A percentile compares a stretch with the other conserved stretches of the same genome.
These are phyloP conservation scores for Phytophthora tentaculata DNA, from an alignment of 352 stramenopile species.

Conservation along the genomic window DNA sequence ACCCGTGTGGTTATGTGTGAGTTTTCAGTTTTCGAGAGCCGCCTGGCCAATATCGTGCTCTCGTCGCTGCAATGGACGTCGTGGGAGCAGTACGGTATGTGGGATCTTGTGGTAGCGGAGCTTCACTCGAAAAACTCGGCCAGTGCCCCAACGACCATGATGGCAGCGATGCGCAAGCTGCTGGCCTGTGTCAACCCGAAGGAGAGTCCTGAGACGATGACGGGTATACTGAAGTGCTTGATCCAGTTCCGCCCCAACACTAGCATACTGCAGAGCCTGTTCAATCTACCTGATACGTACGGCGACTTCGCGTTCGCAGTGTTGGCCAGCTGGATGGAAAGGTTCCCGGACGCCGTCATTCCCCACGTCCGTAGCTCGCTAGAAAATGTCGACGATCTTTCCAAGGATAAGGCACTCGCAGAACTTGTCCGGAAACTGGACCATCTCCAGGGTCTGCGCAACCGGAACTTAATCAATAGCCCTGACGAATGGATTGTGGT, in stretches of 20 bases:
- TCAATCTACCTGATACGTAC: slow-evolving; percentile 70
- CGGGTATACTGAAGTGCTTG: slow-evolving; percentile 77
- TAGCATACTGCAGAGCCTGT: slow-evolving; percentile 76
- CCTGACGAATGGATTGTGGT: slow-evolving; percentile 34
- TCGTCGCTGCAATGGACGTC: slow-evolving; percentile 84
- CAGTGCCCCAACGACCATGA: slow-evolving; percentile 59
- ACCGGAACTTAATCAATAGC: slow-evolving; percentile 7
- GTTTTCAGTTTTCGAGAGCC: slow-evolving; percentile 77
- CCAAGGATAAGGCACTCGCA: slow-evolving; percentile 47
- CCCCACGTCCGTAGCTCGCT: slow-evolving; percentile 60
- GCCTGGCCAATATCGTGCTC: slow-evolving; percentile 71
- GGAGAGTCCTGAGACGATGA: slow-evolving; percentile 76
- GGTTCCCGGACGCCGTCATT: slow-evolving; percentile 65
- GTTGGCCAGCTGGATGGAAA: slow-evolving; percentile 74
- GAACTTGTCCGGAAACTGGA: slow-evolving; percentile 73
- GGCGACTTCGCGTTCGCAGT: slow-evolving; percentile 74
- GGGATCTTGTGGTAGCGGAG: slow-evolving; percentile 79
- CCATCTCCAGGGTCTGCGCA: slow-evolving; percentile 53
- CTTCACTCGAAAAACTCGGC: slow-evolving; percentile 47
- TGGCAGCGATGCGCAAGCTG: slow-evolving; percentile 79
- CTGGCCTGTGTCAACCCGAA: slow-evolving; percentile 75
- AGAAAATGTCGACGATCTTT: slow-evolving; percentile 37
- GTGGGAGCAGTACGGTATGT: slow-evolving; percentile 84
- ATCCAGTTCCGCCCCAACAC: slow-evolving; percentile 71
- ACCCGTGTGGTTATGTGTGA: slow-evolving; percentile 75